Evolutionary conservation across 805 yeast genomes (phyloP).

Genomic region (Trichomonascus vanleenenianus): DNA sequence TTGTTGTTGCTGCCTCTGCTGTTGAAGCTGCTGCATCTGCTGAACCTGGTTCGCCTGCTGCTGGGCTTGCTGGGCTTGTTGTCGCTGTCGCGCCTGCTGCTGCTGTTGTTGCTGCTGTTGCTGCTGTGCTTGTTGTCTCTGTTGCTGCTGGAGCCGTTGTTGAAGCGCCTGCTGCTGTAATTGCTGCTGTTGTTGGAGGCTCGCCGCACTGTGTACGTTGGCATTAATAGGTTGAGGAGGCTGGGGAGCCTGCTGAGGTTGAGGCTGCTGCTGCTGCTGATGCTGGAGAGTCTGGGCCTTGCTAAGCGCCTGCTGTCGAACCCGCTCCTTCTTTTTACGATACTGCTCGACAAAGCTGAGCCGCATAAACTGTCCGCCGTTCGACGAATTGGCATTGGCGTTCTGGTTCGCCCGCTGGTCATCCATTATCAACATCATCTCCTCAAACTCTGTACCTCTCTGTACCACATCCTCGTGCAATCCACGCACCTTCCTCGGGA

Average conservation of each 20-base stretch:
- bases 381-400: constrained; percentile 34
- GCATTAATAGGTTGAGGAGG: constrained; percentile 3
- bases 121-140: constrained; percentile 7
- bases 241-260: constrained; percentile 8
- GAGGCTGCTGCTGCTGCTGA: constrained; percentile 10
- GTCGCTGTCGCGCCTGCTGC: constrained; percentile 20
- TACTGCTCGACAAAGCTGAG: constrained; percentile 83
- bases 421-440: constrained; percentile 67
- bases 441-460: constrained; percentile 74
- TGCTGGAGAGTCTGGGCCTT: constrained; percentile 7
- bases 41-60: constrained; percentile 22
- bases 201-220: not conserved
- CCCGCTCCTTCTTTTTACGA: constrained; percentile 55
- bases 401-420: constrained; percentile 32
- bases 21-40: constrained; percentile 23
- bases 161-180: constrained; percentile 2
- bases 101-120: constrained; percentile 18
- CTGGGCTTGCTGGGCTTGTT: constrained; percentile 17
- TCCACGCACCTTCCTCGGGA: constrained; percentile 34
- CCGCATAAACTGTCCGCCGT: constrained; percentile 67
- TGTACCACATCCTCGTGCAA: constrained; percentile 67
- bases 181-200: constrained; percentile 4
- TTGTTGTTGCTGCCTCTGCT: constrained; percentile 24
- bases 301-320: constrained; percentile 19
- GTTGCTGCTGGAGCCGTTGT: constrained; percentile 11